Base-by-base conservation (phyloP, 2,329 filamentous ascomycete genomes). In the Volutella citrinella region DNA sequence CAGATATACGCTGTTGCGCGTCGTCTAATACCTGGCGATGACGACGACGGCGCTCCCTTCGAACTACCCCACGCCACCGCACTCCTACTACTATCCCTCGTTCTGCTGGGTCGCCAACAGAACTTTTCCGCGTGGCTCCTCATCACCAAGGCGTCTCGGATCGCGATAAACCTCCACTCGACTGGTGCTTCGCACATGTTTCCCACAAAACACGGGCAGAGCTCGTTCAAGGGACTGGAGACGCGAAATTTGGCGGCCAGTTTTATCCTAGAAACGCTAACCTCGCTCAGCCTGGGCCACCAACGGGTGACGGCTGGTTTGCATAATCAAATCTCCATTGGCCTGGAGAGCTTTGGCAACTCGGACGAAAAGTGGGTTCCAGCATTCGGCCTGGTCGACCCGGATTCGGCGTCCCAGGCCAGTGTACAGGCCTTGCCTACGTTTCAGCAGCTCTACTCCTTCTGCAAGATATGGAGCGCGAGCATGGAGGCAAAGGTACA, bases 121-220 rank as follows among this genome's bases (percentile, higher is more conserved):
- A 66, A 69, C 20, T 66, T 66, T 11, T 60, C 73, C 3, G 82
- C 84, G 2, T 86, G 83, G 72, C 54, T 84, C 5, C 57, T 84
- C 2, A 66, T 84, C 14, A 82, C 82, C 1, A 68, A 74, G 40
- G 82, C 82, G n/a, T 72, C 78, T 49, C 72, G 42, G 6, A 43
- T 63, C 6, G 64, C 68, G 10, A 49, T 66, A 5, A 59, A 63
- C 15, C 36, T 52, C 14, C 48, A 41, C 18, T 33, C 32, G 1
- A 34, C 32, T 10, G 22, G 20, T 22, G 9, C 31, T 7, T 27
- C 46, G 4, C 50, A 44, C 23, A 46, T 49, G 40, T 50, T 40
- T 14, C 48, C 48, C 1, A 40, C 36, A 4, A 49, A 43, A 10
- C 30, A 48, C 3, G 32, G 17, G 6, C 38, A 45, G 10, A 14